Conservation (phyloP, 768 basidiomycete species). For the Phylloporus arenicola region DNA sequence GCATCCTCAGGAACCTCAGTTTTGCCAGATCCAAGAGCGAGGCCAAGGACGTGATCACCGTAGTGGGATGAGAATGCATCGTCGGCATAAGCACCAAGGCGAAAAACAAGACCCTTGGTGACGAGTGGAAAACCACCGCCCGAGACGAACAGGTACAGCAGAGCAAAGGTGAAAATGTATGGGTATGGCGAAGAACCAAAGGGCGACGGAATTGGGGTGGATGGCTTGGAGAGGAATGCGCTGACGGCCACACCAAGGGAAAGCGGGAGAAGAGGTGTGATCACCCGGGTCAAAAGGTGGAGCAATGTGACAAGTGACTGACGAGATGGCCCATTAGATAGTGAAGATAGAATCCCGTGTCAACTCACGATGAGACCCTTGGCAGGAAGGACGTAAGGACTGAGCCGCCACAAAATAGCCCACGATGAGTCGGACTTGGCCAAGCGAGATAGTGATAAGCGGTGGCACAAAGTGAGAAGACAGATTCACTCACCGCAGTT, state of each 20-base stretch:
- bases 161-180: conserved; percentile 62
- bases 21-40: conserved; percentile 80
- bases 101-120: conserved; percentile 71
- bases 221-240: conserved; percentile 15
- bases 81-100: conserved; percentile 87
- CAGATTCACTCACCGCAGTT: conserved; percentile 9
- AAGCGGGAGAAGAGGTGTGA: conserved; percentile 69
- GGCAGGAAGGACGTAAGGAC: conserved; percentile 17
- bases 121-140: conserved; percentile 70
- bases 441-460: neutral
- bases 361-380: conserved; percentile 23
- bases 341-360: neutral
- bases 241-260: conserved; percentile 48
- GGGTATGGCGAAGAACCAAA: conserved; percentile 54
- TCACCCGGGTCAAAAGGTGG: conserved; percentile 67
- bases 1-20: conserved; percentile 68
- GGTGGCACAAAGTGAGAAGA: neutral
- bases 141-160: conserved; percentile 68
- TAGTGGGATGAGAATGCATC: conserved; percentile 54
- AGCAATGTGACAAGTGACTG: conserved; percentile 66
- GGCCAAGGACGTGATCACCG: conserved; percentile 80
- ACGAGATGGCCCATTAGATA: conserved; percentile 1
- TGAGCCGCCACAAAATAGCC: conserved; percentile 14
- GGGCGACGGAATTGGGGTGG: conserved; percentile 17
- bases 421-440: conserved; percentile 14